A percentile compares a stretch with the other conserved stretches of the same genome.
These are phyloP conservation scores for Beta macrorhiza DNA, from an alignment of 179 eudicot genomes.

Conservation along the genomic window DNA sequence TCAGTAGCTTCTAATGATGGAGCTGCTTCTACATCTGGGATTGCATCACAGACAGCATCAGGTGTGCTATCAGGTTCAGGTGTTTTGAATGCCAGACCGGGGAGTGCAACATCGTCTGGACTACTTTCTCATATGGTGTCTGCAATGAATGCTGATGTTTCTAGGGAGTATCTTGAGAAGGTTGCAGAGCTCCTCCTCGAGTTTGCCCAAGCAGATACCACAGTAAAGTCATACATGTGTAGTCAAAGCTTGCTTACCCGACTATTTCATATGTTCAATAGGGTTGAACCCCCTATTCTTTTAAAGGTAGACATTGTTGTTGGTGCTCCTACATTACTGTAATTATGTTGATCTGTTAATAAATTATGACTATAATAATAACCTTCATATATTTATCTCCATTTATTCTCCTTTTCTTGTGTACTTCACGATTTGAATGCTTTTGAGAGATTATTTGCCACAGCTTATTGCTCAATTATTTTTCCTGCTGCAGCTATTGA, in stretches of 20 bases:
- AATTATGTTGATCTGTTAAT: not conserved
- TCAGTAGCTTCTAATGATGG: constrained; percentile 54
- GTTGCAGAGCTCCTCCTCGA: constrained; percentile 95
- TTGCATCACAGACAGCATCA: constrained; percentile 85
- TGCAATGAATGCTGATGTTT: constrained; percentile 81
- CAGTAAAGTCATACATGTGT: constrained; percentile 92
- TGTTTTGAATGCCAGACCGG: constrained; percentile 88
- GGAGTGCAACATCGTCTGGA: constrained; percentile 93
- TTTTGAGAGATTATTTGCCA: not conserved
- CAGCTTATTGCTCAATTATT: constrained; percentile 19
- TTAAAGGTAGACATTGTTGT: constrained; percentile 56
- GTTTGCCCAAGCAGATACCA: constrained; percentile 92
- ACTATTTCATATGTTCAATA: constrained; percentile 94
- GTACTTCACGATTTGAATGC: not conserved
- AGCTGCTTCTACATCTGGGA: constrained; percentile 74
- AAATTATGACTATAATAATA: not conserved
- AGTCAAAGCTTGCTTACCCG: constrained; percentile 91
- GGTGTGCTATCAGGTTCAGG: constrained; percentile 98
- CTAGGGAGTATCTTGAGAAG: constrained; percentile 88
- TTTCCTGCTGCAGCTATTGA: constrained; percentile 59
- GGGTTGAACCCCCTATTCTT: constrained; percentile 88
- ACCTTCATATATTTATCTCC: not conserved
- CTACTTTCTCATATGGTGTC: constrained; percentile 80
- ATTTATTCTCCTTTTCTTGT: not conserved
- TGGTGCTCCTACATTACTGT: not conserved